These are phyloP conservation scores for Ophiostoma piceae DNA, from an alignment of 2,329 filamentous ascomycete genomes.

Conservation along the genomic window DNA sequence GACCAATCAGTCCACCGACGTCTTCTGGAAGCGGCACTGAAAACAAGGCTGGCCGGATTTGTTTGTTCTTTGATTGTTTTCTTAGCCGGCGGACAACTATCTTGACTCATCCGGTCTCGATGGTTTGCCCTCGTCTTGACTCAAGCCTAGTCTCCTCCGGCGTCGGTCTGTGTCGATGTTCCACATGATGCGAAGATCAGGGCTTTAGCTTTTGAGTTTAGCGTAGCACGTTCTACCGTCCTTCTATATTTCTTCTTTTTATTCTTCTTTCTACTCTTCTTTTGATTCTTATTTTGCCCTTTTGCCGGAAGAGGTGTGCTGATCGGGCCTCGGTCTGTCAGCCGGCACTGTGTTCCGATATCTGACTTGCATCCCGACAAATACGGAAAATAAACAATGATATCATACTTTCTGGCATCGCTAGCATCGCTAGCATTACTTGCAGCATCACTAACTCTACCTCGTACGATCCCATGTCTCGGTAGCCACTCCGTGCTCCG, in stretches of 20 bases:
- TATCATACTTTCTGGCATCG: not conserved
- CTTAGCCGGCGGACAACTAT: not conserved
- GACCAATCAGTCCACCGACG: not conserved
- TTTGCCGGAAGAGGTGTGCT: not conserved
- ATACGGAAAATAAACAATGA: not conserved
- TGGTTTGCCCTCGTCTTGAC: not conserved
- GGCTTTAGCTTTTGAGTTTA: not conserved
- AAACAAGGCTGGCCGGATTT: not conserved
- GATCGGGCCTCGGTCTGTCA: not conserved
- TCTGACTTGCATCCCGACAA: not conserved
- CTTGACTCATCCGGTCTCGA: not conserved
- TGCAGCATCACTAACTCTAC: not conserved
- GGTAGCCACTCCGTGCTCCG: not conserved
- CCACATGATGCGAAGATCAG: not conserved
- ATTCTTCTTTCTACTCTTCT: not conserved
- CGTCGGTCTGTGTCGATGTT: not conserved
- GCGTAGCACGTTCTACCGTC: not conserved
- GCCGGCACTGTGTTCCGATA: not conserved
- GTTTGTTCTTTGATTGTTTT: not conserved
- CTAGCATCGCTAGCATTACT: not conserved
- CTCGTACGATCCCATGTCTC: not conserved
- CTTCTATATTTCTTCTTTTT: conserved; percentile 5
- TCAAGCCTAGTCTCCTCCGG: not conserved
- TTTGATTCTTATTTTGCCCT: not conserved
- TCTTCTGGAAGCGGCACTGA: not conserved